Evolutionary conservation across 2,329 filamentous ascomycete species (phyloP).

Genomic region (Paecilomyces sp.): DNA sequence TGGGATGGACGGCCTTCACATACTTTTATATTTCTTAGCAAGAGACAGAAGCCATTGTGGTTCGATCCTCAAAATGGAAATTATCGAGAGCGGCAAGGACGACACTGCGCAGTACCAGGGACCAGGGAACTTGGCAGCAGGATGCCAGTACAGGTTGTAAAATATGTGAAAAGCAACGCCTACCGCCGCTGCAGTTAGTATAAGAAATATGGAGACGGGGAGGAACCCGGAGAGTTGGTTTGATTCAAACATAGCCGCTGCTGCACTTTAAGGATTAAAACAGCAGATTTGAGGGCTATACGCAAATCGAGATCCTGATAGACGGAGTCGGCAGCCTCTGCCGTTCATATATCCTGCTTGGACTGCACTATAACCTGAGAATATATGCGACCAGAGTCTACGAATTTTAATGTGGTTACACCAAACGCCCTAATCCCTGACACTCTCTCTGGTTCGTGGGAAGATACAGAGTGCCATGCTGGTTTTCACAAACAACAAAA

Average conservation of each 20-base stretch:
- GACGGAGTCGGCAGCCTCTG: neutral
- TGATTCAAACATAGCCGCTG: neutral
- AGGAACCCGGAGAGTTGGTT: neutral
- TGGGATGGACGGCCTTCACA: neutral
- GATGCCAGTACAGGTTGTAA: constrained; percentile 15
- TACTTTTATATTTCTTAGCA: constrained; percentile 14
- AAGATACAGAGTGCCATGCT: no score
- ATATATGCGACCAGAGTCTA: no score
- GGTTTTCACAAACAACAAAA: no score
- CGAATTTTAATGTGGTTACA: no score
- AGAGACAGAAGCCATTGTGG: constrained; percentile 15
- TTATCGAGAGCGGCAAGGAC: constrained; percentile 12
- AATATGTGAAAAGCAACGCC: constrained; percentile 1
- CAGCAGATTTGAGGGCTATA: neutral
- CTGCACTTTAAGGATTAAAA: neutral
- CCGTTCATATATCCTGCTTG: neutral
- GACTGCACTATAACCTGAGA: no score
- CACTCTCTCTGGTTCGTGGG: no score
- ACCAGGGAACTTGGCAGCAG: constrained; percentile 12
- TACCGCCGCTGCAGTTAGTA: neutral
- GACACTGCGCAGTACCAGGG: constrained; percentile 14
- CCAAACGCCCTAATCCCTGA: no score
- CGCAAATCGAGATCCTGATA: neutral
- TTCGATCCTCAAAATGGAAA: constrained; percentile 10
- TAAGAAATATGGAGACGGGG: neutral